Conservation (phyloP, 2,329 filamentous ascomycete genomes). For the Teratosphaeria gauchensis region DNA sequence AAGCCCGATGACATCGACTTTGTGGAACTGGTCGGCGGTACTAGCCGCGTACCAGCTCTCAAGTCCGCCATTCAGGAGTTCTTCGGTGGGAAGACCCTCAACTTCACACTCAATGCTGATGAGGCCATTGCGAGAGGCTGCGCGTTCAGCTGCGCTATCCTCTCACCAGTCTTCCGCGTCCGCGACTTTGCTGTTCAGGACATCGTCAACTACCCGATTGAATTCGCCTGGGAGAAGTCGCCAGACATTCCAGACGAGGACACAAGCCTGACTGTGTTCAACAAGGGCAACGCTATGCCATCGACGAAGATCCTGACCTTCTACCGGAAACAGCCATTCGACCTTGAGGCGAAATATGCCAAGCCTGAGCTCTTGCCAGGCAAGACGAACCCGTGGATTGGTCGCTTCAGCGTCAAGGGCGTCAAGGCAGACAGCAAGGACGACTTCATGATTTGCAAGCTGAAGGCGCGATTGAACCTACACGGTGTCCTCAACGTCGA, state of each 20-base stretch:
- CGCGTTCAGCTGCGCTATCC: slow-evolving; percentile 93
- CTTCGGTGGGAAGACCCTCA: slow-evolving; percentile 83
- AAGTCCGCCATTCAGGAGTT: slow-evolving; percentile 84
- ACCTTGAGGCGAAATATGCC: slow-evolving; percentile 88
- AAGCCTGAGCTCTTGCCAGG: slow-evolving; percentile 79
- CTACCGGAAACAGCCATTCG: slow-evolving; percentile 96
- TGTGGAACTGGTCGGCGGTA: slow-evolving; percentile 89
- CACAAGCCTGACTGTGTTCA: slow-evolving; percentile 93
- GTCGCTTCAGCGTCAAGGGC: slow-evolving; percentile 93
- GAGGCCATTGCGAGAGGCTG: slow-evolving; percentile 93
- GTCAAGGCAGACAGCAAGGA: slow-evolving; percentile 89
- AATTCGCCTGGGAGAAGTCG: slow-evolving; percentile 98
- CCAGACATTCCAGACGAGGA: slow-evolving; percentile 97
- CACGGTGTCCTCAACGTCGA: slow-evolving; percentile 95
- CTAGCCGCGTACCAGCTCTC: slow-evolving; percentile 83
- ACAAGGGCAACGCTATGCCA: slow-evolving; percentile 91
- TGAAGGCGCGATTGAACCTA: slow-evolving; percentile 93
- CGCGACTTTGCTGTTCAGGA: slow-evolving; percentile 97
- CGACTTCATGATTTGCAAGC: slow-evolving; percentile 99
- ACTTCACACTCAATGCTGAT: slow-evolving; percentile 96
- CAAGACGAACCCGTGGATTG: slow-evolving; percentile 89
- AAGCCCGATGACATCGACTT: slow-evolving; percentile 84
- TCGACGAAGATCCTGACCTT: slow-evolving; percentile 99
- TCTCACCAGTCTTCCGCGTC: slow-evolving; percentile 95
- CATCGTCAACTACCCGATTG: slow-evolving; percentile 94